Base-by-base conservation (phyloP, 805 yeast genomes). In the Candida vartiovaarae region DNA sequence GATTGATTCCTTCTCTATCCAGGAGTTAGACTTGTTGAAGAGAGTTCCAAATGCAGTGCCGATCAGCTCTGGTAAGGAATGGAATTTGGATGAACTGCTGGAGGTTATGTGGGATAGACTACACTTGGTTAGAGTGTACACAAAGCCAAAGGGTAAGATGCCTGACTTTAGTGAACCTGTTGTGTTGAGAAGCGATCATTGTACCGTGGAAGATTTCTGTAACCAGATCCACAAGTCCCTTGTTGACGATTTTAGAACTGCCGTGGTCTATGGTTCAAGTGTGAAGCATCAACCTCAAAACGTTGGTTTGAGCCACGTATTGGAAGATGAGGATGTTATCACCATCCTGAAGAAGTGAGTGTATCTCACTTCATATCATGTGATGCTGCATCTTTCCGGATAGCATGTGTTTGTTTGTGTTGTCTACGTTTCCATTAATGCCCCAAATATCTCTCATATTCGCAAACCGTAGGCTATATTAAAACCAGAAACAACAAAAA, bases 221-320 rank as follows among this genome's bases (percentile, higher is more conserved):
- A 86, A 88, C 64, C 84, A 89, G 52, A 93, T 93, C 56, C 99
- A 93, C 72, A 93, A 91, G 68, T 81, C 91, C 34, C 72, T 93
- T 61, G 95, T 93, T 34, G 95, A 84, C 36, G 96, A 93, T 59
- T 93, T 93, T 67, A 84, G 88, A 66, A 83, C 79, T 55, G 99
- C 99, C 1, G 76, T 88, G 48, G 99, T 93, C 1, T 93, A 73
- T 60, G 99, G 99, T 32, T 76, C 84, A 29, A 84, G 95, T 62
- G 98, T 91, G 42, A 93, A 93, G 70, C 99, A 93, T 64, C 97
- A 91, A 66, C 98, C 98, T 11, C 99, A 93, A 68, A 80, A 82
- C 53, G 98, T 91, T 38, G 99, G 99, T 28, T 72, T 93, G 53
- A 65, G 75, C 38, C 99, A 93, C 68, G 71, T 64, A 9, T 71